Evolutionary conservation across 2,329 filamentous ascomycete species (phyloP).

Genomic region (Penicillium sp.): DNA sequence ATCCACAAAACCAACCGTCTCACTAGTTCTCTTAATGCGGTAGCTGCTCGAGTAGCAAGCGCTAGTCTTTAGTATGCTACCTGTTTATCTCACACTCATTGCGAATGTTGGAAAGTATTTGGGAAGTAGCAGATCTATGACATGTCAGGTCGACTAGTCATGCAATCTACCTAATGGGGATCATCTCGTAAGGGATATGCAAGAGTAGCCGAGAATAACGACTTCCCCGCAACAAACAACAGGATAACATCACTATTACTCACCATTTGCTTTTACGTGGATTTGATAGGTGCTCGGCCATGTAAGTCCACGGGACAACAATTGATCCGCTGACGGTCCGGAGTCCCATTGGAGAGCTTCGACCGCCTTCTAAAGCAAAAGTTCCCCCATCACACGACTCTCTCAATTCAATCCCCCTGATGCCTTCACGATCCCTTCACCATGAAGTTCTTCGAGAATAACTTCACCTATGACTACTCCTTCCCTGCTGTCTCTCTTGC

Average conservation of each 20-base stretch:
- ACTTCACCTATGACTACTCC: slow-evolving; percentile 59
- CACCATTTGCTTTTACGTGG: slow-evolving; percentile 2
- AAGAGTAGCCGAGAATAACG: background rate
- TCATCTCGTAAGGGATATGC: background rate
- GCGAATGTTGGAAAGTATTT: too few relatives aligned
- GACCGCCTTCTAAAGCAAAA: slow-evolving; percentile 15
- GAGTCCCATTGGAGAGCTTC: slow-evolving; percentile 7
- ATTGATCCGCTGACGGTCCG: slow-evolving; percentile 1
- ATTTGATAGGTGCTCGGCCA: slow-evolving; percentile 12
- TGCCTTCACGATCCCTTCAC: slow-evolving; percentile 26
- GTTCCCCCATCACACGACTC: slow-evolving; percentile 16
- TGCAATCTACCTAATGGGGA: background rate
- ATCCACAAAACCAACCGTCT: slow-evolving; percentile 9
- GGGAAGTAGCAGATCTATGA: background rate
- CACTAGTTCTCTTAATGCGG: slow-evolving; percentile 9
- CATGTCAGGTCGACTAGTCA: background rate
- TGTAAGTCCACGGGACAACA: slow-evolving; percentile 7
- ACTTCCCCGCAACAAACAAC: background rate
- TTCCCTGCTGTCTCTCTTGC: slow-evolving; percentile 62
- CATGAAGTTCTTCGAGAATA: slow-evolving; percentile 52
- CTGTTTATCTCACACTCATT: too few relatives aligned
- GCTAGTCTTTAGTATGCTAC: too few relatives aligned
- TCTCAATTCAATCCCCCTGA: slow-evolving; percentile 6
- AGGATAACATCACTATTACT: background rate
- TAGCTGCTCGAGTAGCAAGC: slow-evolving; percentile 8